Conservation (phyloP, 352 stramenopile genomes). For the Thalassiosira hispida region DNA sequence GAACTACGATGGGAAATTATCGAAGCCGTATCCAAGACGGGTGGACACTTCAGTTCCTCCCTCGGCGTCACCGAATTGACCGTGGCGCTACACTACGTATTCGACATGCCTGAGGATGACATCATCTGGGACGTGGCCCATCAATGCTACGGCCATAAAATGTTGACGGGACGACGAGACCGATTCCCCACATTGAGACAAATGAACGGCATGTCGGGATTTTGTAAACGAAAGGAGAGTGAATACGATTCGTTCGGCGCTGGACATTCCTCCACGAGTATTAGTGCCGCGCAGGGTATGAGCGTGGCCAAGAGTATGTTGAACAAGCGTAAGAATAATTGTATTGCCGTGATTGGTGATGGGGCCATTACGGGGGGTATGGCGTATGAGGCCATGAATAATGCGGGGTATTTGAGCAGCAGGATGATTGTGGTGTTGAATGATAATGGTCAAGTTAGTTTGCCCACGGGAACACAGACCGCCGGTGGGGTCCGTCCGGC, state of each 20-base stretch:
- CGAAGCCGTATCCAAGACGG: conserved; percentile 88
- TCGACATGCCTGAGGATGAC: conserved; percentile 89
- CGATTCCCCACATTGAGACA: conserved; percentile 84
- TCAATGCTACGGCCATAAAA: conserved; percentile 91
- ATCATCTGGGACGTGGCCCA: conserved; percentile 91
- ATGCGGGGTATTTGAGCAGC: conserved; percentile 86
- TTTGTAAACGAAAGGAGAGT: conserved; percentile 88
- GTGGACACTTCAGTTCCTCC: conserved; percentile 87
- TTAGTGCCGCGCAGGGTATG: conserved; percentile 88
- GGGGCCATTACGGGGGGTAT: conserved; percentile 91
- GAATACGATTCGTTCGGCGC: conserved; percentile 90
- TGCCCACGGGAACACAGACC: conserved; percentile 88
- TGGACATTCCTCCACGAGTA: conserved; percentile 87
- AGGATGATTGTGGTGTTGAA: conserved; percentile 91
- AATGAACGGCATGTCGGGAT: conserved; percentile 86
- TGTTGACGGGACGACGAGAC: conserved; percentile 87
- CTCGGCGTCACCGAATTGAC: conserved; percentile 89
- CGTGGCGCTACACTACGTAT: conserved; percentile 90
- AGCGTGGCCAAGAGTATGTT: conserved; percentile 86
- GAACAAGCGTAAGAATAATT: conserved; percentile 88
- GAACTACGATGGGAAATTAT: conserved; percentile 89
- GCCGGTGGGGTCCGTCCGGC: conserved; percentile 86
- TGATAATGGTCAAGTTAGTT: conserved; percentile 90
- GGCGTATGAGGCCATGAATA: conserved; percentile 92
- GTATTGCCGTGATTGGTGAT: conserved; percentile 90